Base-by-base conservation (phyloP, 371 early-diverging fungal genomes). In the Apophysomyces sp. region DNA sequence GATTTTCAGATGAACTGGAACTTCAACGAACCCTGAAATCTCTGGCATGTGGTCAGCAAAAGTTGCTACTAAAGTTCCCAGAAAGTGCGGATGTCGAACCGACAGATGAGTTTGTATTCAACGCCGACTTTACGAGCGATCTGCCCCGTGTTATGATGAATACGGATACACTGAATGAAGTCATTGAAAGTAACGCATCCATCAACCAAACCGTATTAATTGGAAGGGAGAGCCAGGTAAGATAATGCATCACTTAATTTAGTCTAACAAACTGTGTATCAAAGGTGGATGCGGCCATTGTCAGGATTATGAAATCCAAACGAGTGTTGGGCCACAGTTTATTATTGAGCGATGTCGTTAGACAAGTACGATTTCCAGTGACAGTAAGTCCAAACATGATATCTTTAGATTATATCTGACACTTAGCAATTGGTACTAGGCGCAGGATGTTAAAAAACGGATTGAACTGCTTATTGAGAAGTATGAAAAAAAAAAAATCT, bases 251-350 rank as follows among this genome's bases (percentile, higher is more conserved):
- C 2, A 5, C 16, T 15, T 54, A 16, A 8, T 28, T 2, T 21
- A 16, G 27, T 2, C 21, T 1, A 15, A 9, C 7, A 34, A 4
- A 8, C 28, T 16, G 13, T 7, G 6, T 26, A 39, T 67, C 56
- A 15, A 57, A 81, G 71, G 85, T 94, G 9, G 98, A 98, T 74
- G 99, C 98, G 1, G 95, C 94, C 0, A 89, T 98, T 67, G 97
- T 97, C 7, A 82, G 98, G 49, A 89, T 97, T 41, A 90, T 98
- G 94, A 99, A 99, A 76, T 79, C 88, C 3, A 83, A 91, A 31
- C 87, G 86, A 67, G 77, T 73, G 31, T 62, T 92, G 9, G 76
- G 73, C 7, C 95, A 95, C 67, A 77, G 79, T 6, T 57, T 77
- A 24, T 74, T 99, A 54, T 71, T 94, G 31, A 83, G 76, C 34